Percentiles rank a stretch among this genome's conserved stretches.
phyloP scores from a whole-genome alignment of 352 stramenopile genomes.

The Phytophthora pisi region DNA sequence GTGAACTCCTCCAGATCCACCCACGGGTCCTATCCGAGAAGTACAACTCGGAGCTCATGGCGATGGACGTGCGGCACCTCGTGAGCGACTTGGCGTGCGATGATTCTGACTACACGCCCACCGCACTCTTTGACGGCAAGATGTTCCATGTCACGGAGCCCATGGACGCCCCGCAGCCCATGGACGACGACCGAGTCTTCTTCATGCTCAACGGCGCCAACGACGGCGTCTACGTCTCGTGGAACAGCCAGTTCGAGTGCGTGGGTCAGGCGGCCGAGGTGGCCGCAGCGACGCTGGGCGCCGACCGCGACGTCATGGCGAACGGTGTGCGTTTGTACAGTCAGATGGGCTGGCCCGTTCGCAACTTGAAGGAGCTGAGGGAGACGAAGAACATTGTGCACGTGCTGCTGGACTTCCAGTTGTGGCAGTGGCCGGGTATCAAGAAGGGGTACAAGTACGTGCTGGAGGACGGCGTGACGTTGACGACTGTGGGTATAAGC shows the following conservation, averaged over 20 bases:
- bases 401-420: slow-evolving; percentile 73
- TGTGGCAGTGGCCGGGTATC: slow-evolving; percentile 79
- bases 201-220: slow-evolving; percentile 81
- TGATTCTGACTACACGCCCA: slow-evolving; percentile 30
- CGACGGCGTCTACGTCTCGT: slow-evolving; percentile 68
- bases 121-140: slow-evolving; percentile 35
- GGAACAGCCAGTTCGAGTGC: slow-evolving; percentile 66
- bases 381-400: slow-evolving; percentile 61
- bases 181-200: slow-evolving; percentile 53
- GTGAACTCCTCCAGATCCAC: background rate
- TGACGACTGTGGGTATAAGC: slow-evolving; percentile 60
- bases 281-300: slow-evolving; percentile 57
- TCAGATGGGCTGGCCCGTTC: slow-evolving; percentile 58
- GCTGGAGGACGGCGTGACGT: slow-evolving; percentile 59
- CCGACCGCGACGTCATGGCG: slow-evolving; percentile 58
- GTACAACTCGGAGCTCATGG: slow-evolving; percentile 53
- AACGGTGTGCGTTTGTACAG: slow-evolving; percentile 72
- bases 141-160: slow-evolving; percentile 44
- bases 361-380: slow-evolving; percentile 44
- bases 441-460: slow-evolving; percentile 64
- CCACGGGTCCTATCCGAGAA: slow-evolving; percentile 36
- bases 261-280: slow-evolving; percentile 39
- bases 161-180: slow-evolving; percentile 36
- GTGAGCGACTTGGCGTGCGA: slow-evolving; percentile 32
- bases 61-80: slow-evolving; percentile 37